phyloP scores from a whole-genome alignment of 164 flowering plant genomes.

The Taxillus chinensis region DNA sequence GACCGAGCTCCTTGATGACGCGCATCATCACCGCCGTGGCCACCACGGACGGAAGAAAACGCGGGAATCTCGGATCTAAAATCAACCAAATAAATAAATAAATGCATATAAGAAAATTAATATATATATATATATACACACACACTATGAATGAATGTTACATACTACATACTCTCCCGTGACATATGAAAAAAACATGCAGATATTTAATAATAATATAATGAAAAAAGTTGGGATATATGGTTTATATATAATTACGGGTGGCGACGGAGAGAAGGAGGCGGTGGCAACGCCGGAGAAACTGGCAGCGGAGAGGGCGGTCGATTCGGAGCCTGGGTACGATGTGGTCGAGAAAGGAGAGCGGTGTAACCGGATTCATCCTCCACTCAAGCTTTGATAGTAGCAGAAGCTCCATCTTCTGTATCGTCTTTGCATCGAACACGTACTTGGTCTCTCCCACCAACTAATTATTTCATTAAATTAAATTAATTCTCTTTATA shows the following conservation, averaged over 20 bases:
- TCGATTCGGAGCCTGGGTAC: slow-evolving; percentile 41
- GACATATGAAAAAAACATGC: too few relatives aligned
- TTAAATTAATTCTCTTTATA: too few relatives aligned
- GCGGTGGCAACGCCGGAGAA: slow-evolving; percentile 30
- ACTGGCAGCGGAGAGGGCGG: slow-evolving; percentile 34
- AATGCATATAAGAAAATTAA: too few relatives aligned
- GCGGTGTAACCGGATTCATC: slow-evolving; percentile 69
- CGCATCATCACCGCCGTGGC: slow-evolving; percentile 50
- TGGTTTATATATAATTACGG: slow-evolving; percentile 20
- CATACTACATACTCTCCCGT: too few relatives aligned
- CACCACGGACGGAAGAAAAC: slow-evolving; percentile 41
- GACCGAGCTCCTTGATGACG: slow-evolving; percentile 22
- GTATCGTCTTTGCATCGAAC: slow-evolving; percentile 54
- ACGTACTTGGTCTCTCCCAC: slow-evolving; percentile 33
- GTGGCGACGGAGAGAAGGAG: slow-evolving; percentile 35
- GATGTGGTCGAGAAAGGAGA: slow-evolving; percentile 52
- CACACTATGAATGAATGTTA: too few relatives aligned
- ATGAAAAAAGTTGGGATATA: neutral
- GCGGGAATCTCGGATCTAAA: slow-evolving; percentile 40
- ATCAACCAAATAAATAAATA: neutral
- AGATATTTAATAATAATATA: neutral
- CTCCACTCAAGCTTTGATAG: slow-evolving; percentile 58
- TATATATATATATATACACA: too few relatives aligned
- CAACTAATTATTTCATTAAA: slow-evolving; percentile 9
- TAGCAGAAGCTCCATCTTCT: slow-evolving; percentile 71